Evolutionary conservation across 1,139 yeast species (phyloP).

Genomic region (Blastobotrys arbuscula): DNA sequence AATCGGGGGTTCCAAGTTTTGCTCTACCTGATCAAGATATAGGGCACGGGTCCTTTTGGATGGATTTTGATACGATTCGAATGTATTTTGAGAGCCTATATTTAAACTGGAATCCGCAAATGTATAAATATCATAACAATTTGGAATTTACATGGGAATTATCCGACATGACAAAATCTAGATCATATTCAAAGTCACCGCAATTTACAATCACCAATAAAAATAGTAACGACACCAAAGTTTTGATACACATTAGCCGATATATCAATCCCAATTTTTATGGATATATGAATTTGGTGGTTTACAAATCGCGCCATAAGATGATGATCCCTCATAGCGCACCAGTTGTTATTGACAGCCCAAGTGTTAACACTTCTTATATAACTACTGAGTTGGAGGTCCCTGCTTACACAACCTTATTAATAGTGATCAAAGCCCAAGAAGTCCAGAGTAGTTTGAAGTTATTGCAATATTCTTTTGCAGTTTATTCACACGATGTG

Average conservation of each 20-base stretch:
- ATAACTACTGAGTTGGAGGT: constrained; percentile 24
- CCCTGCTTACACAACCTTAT: constrained; percentile 24
- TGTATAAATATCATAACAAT: constrained; percentile 32
- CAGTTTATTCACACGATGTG: constrained; percentile 34
- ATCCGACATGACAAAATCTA: constrained; percentile 14
- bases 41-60: constrained; percentile 27
- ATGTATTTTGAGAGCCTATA: constrained; percentile 54
- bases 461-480: constrained; percentile 39
- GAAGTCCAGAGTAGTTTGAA: constrained; percentile 27
- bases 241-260: constrained; percentile 46
- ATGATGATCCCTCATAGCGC: constrained; percentile 20
- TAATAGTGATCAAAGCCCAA: constrained; percentile 28
- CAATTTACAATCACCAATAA: constrained; percentile 45
- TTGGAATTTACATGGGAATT: constrained; percentile 35
- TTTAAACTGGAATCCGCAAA: constrained; percentile 57
- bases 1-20: constrained; percentile 8
- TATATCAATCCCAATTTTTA: constrained; percentile 20
- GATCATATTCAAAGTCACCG: constrained; percentile 9
- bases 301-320: constrained; percentile 21
- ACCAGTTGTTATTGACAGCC: constrained; percentile 21
- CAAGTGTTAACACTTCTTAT: constrained; percentile 29
- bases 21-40: constrained; percentile 7
- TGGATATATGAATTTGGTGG: constrained; percentile 22
- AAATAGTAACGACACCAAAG: constrained; percentile 26
- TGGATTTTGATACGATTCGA: constrained; percentile 35